Percentiles rank a stretch among this genome's conserved stretches.
Conservation (phyloP, 1,139 yeast genomes). For the Lodderomyces orthopsilosis region DNA sequence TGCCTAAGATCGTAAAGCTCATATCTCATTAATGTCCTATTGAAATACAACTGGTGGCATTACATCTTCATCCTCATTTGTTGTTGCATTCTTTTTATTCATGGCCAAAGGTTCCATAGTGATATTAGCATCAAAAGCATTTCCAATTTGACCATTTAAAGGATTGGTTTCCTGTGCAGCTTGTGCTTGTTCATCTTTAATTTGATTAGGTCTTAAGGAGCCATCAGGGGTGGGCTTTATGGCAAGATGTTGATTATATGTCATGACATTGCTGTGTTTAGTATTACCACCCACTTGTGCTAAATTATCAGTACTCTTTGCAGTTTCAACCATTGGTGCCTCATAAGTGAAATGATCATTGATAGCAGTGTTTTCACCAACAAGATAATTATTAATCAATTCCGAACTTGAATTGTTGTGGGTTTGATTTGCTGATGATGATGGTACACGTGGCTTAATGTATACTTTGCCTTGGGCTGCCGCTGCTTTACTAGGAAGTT, state of each 20-base stretch:
- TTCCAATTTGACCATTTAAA: conserved; percentile 4
- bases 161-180: conserved; percentile 1
- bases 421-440: conserved; percentile 1
- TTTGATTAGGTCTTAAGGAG: neutral
- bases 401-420: conserved; percentile 26
- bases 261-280: neutral
- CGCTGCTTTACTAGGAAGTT: conserved; percentile 35
- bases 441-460: conserved; percentile 14
- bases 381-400: conserved; percentile 18
- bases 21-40: neutral
- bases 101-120: conserved; percentile 4
- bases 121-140: conserved; percentile 8
- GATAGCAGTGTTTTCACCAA: conserved; percentile 24
- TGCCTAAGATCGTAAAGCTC: no score
- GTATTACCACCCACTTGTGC: neutral
- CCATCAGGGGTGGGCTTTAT: neutral
- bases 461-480: conserved; percentile 18
- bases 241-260: neutral
- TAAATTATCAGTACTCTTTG: neutral
- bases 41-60: conserved; percentile 9
- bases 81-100: conserved; percentile 5
- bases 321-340: conserved; percentile 15
- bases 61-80: conserved; percentile 7
- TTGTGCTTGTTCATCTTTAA: neutral
- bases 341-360: conserved; percentile 36